Base-by-base conservation (phyloP, 768 basidiomycete species). In the Hysterangium stoloniferum region DNA sequence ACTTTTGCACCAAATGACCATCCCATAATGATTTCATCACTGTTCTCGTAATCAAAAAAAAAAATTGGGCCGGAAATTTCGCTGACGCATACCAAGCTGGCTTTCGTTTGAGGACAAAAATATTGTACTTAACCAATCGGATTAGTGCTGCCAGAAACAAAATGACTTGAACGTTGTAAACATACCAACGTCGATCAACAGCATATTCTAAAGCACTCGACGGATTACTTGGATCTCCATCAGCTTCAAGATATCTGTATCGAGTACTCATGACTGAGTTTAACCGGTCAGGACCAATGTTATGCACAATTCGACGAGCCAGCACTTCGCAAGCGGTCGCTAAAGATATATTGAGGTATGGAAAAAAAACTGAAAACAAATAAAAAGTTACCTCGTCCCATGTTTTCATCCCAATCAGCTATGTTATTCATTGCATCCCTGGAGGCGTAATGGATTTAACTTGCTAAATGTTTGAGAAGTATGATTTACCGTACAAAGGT, bases 101-200 rank as follows among this genome's bases (percentile, higher is more conserved):
- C 88, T 81, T 67, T 93, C 91, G 42, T 64, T 80, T 0, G 89
- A 93, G 8, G 90, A 90, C 35, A 94, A 65, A 63, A 94, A 93
- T 57, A 88, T 86, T 5, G 80, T 76, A 57, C 88, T 90, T 45
- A 5, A 48, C 13, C 52, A 8, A 20, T 20, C 17, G 38, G 47
- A 42, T 49, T 9, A 54, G 36, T 24, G 38, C 8, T 20, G 36
- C 35, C 7, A 53, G 13, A 12, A 13, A 12, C n/a, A 24, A 6
- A 17, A 22, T 5, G 43, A 35, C 45, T 35, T 12, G 53, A 22
- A 48, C 15, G 17, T 52, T 52, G 15, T 38, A 42, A 37, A 48
- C 61, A 33, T 59, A 91, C 89, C 91, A 90, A 58, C 91, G 80
- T 48, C 88, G 79, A 64, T 97, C 94, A 54, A 95, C 88, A n/a